Base-by-base conservation (phyloP, 2,329 filamentous ascomycete species). In the Curvularia hawaiiensis region DNA sequence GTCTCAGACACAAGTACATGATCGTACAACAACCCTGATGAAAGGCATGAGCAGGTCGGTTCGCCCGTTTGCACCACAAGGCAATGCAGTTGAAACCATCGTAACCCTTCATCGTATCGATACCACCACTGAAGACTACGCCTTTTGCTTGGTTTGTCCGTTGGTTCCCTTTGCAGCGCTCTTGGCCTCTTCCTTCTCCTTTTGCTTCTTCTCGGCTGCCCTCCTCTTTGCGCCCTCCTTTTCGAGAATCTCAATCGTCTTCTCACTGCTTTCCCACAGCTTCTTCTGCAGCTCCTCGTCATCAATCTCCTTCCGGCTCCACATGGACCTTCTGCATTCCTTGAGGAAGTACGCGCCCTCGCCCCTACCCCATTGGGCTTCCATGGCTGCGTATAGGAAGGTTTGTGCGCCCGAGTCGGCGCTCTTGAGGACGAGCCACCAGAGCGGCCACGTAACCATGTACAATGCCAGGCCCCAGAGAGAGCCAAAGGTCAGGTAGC, bases 391-490 rank as follows among this genome's bases (percentile, higher is more conserved):
- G 65, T 88, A 89, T 9, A 98, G 79, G 46, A 98, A 87, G 5
- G 90, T 92, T 78, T 99, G 93, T 0, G 94, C 91, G 2, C 91
- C 95, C 78, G 90, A 88, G 51, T 88, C 79, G 0, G 92, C 85
- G 33, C 90, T 93, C 77, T 99, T 98, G 52, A 99, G 81, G 1
- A 97, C 75, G 22, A 99, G 76, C 91, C 94, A 98, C 75, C 90
- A 91, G 0, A 96, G 64, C 1, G 90, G 83, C 82, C 94, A 99
- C 33, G 87, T 85, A 11, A 89, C 44, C 8, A 97, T 75, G 76
- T 99, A 99, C 18, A 91, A 48, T 0, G 88, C 75, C 20, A 99
- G 80, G 0, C 93, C 93, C 83, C 87, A 88, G 0, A 99, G 80
- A 3, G 90, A 91, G 7, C 95, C 95, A 31, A 91, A 84, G 0